Percentiles rank a stretch among this genome's conserved stretches.
Conservation (phyloP, 805 yeast species). For the Wickerhamomyces silvicola region DNA sequence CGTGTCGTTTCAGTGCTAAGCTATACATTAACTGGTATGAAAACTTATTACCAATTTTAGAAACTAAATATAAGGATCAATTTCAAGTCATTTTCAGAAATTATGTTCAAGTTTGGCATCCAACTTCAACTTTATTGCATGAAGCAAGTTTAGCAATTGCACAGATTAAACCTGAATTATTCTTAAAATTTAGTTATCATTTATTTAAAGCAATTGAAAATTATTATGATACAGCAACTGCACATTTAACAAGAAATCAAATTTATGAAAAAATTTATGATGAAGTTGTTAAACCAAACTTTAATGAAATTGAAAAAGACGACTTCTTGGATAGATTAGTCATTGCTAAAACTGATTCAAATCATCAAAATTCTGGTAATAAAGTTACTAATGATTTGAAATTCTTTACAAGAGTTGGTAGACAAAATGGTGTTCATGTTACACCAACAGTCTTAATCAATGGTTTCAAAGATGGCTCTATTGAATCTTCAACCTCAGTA, state of each 20-base stretch:
- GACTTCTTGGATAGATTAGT: constrained; percentile 25
- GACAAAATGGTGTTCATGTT: constrained; percentile 78
- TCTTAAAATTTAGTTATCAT: constrained; percentile 51
- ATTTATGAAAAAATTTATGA: constrained; percentile 47
- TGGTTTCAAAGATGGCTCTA: constrained; percentile 51
- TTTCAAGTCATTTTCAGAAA: constrained; percentile 61
- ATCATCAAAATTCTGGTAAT: constrained; percentile 52
- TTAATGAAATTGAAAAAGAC: constrained; percentile 20
- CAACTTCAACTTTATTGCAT: constrained; percentile 58
- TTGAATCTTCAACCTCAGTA: constrained; percentile 57
- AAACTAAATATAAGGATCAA: constrained; percentile 37
- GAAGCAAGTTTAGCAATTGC: constrained; percentile 72
- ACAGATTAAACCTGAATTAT: constrained; percentile 41
- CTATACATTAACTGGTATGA: constrained; percentile 49
- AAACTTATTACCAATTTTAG: constrained; percentile 47
- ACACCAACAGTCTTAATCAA: constrained; percentile 74
- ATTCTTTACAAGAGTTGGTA: constrained; percentile 62
- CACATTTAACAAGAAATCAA: constrained; percentile 46
- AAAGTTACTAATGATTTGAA: constrained; percentile 56
- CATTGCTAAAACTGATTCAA: constrained; percentile 20
- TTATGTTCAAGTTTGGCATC: constrained; percentile 91
- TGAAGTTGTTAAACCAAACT: constrained; percentile 39
- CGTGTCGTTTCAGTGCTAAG: constrained; percentile 70
- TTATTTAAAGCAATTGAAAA: constrained; percentile 48
- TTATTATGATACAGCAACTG: constrained; percentile 59